phyloP scores from a whole-genome alignment of 495 filamentous ascomycete genomes.

The Parachaetomium inaequale region DNA sequence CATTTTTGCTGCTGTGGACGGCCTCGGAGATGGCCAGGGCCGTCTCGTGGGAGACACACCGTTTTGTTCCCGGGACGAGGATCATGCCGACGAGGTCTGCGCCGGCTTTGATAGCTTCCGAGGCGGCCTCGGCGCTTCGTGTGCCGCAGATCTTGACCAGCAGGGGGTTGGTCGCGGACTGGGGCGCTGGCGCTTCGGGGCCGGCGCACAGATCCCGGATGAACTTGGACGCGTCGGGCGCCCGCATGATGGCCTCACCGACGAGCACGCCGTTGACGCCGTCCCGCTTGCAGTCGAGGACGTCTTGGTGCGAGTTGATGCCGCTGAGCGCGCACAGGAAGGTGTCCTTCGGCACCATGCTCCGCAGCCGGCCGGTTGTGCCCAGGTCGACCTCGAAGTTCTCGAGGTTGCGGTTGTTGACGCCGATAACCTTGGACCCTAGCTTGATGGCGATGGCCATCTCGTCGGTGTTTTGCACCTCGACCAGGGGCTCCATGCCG shows the following conservation, averaged over 20 bases:
- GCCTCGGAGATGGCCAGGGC: constrained; percentile 76
- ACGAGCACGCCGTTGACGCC: constrained; percentile 92
- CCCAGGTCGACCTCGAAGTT: constrained; percentile 95
- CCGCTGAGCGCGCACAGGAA: constrained; percentile 93
- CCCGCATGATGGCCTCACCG: constrained; percentile 93
- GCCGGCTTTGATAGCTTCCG: constrained; percentile 76
- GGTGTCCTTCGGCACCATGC: constrained; percentile 77
- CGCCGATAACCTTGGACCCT: constrained; percentile 91
- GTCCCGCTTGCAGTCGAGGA: constrained; percentile 79
- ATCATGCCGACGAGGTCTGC: constrained; percentile 94
- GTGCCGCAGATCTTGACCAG: constrained; percentile 98
- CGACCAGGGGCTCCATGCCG: constrained; percentile 96
- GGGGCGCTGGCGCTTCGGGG: constrained; percentile 29
- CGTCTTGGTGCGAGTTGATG: constrained; percentile 87
- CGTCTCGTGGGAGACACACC: constrained; percentile 70
- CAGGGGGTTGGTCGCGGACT: constrained; percentile 35
- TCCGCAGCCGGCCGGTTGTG: constrained; percentile 87
- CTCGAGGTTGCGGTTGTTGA: constrained; percentile 95
- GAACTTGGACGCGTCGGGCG: constrained; percentile 70
- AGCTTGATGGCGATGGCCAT: constrained; percentile 84
- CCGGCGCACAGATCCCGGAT: constrained; percentile 75
- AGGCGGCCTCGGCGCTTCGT: constrained; percentile 73
- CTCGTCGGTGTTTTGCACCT: constrained; percentile 91
- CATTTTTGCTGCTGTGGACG: constrained; percentile 50
- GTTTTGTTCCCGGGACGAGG: constrained; percentile 72